A percentile compares a stretch with the other conserved stretches of the same genome.
Evolutionary conservation across 257 asterid species (phyloP).

Genomic region (Jaltomata sinuosa): DNA sequence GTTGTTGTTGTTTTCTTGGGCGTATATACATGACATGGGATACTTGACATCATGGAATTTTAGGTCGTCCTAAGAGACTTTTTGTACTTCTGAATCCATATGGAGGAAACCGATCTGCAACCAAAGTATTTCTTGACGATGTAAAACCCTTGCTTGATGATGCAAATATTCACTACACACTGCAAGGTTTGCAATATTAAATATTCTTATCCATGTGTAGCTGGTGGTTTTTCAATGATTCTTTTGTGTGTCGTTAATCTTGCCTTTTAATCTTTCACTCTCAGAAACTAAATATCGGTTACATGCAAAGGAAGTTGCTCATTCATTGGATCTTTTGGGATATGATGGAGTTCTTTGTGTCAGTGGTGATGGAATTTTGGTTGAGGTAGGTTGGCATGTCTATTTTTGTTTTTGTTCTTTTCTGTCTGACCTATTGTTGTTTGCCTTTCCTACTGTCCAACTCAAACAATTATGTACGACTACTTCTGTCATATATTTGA

Average conservation of each 20-base stretch:
- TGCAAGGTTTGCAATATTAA: constrained; percentile 41
- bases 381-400: constrained; percentile 58
- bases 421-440: not conserved
- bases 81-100: constrained; percentile 75
- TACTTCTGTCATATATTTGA: not conserved
- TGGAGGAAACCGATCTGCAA: constrained; percentile 85
- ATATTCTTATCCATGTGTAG: not conserved
- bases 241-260: not conserved
- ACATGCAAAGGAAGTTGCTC: constrained; percentile 81
- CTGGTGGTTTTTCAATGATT: not conserved
- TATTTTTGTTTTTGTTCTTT: not conserved
- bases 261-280: constrained; percentile 6
- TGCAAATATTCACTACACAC: constrained; percentile 53
- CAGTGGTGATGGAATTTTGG: constrained; percentile 91
- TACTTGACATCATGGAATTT: constrained; percentile 8
- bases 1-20: not conserved
- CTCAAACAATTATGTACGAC: not conserved
- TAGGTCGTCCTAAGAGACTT: constrained; percentile 86
- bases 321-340: constrained; percentile 48
- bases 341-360: constrained; percentile 89
- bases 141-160: constrained; percentile 92
- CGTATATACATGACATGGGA: not conserved
- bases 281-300: constrained; percentile 69
- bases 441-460: not conserved
- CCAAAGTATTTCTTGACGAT: constrained; percentile 40